Evolutionary conservation across 305 asterid species (phyloP).

Genomic region (Solanum hybrid): DNA sequence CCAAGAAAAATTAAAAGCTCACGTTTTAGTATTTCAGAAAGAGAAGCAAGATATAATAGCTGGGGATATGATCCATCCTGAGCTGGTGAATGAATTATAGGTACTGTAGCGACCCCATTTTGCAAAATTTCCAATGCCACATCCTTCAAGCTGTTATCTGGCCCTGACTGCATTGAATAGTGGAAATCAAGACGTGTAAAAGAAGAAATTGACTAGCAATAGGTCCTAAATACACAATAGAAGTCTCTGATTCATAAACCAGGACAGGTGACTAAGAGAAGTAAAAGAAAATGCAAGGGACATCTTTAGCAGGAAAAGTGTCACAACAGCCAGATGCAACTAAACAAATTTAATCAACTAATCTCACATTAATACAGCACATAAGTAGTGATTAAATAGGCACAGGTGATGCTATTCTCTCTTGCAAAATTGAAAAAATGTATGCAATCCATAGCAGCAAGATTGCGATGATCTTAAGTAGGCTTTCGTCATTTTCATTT

Average conservation of each 20-base stretch:
- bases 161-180: conserved; percentile 63
- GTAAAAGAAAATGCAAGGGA: neutral
- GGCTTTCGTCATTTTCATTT: neutral
- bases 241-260: neutral
- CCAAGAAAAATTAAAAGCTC: neutral
- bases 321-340: neutral
- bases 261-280: neutral
- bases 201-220: neutral
- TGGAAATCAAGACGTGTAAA: neutral
- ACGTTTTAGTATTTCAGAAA: conserved; percentile 81
- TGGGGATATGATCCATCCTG: conserved; percentile 69
- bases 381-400: neutral
- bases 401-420: neutral
- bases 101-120: conserved; percentile 70
- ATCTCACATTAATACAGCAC: neutral
- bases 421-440: neutral
- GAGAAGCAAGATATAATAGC: conserved; percentile 84
- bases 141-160: conserved; percentile 69
- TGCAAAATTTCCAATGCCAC: conserved; percentile 77
- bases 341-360: neutral
- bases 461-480: neutral
- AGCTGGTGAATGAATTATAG: conserved; percentile 65
- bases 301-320: neutral
- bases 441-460: neutral
- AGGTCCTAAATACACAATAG: conserved; percentile 1